phyloP scores from a whole-genome alignment of 225 moss, liverwort and hornwort species.

The Climacium dendroides region DNA sequence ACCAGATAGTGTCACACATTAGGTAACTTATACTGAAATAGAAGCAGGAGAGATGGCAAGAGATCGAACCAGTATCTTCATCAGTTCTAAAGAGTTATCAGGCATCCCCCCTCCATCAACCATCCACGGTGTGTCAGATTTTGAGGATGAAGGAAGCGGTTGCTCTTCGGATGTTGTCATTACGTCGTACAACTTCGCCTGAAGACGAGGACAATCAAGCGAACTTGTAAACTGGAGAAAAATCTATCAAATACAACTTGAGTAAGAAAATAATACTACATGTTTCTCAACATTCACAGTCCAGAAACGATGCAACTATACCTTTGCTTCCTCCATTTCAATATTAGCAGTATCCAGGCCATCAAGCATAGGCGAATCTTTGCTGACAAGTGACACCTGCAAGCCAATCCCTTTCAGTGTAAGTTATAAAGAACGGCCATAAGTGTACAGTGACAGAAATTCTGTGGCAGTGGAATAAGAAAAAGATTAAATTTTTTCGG shows the following conservation, averaged over 20 bases:
- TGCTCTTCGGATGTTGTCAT: slow-evolving; percentile 62
- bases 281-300: not conserved
- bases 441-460: not conserved
- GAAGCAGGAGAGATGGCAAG: not conserved
- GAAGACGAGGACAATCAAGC: not conserved
- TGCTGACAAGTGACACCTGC: slow-evolving; percentile 98
- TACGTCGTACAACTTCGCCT: slow-evolving; percentile 80
- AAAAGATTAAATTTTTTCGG: not conserved
- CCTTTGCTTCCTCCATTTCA: slow-evolving; percentile 99
- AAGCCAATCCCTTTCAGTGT: not conserved
- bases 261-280: not conserved
- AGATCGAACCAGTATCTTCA: slow-evolving; percentile 65
- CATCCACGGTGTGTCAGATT: slow-evolving; percentile 87
- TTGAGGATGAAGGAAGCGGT: slow-evolving; percentile 25
- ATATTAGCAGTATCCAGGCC: slow-evolving; percentile 91
- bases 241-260: not conserved
- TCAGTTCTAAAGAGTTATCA: slow-evolving; percentile 58
- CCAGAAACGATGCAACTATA: slow-evolving; percentile 4
- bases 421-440: not conserved
- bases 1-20: not conserved
- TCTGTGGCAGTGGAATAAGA: not conserved
- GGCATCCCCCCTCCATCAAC: slow-evolving; percentile 92
- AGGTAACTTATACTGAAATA: not conserved
- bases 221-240: not conserved
- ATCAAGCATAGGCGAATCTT: slow-evolving; percentile 99